A percentile compares a stretch with the other conserved stretches of the same genome.
Evolutionary conservation across 768 basidiomycete genomes (phyloP).

Genomic region (Amylocystis lapponica): DNA sequence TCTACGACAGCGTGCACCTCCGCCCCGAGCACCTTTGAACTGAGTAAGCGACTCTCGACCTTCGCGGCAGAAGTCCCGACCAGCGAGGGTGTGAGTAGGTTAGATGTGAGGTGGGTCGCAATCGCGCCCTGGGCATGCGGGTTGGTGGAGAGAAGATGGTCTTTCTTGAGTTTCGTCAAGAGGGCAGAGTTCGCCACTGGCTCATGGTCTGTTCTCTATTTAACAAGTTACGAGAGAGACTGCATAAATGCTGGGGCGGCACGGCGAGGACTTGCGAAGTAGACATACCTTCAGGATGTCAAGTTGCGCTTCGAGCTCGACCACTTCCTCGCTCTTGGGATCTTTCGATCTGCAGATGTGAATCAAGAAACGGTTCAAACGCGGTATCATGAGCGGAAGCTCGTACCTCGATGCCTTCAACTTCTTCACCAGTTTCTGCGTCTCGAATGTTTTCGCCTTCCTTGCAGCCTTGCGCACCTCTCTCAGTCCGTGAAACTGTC

Average conservation of each 20-base stretch:
- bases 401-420: conserved; percentile 62
- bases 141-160: conserved; percentile 49
- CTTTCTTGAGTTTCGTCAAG: conserved; percentile 67
- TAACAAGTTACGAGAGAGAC: neutral
- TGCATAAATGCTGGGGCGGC: neutral
- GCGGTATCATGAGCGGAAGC: neutral
- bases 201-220: conserved; percentile 54
- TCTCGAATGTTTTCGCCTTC: conserved; percentile 77
- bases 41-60: conserved; percentile 67
- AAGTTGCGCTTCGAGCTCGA: conserved; percentile 54
- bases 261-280: too few species aligned
- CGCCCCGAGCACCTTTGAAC: conserved; percentile 66
- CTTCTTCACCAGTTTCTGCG: conserved; percentile 77
- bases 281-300: conserved; percentile 59
- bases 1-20: conserved; percentile 49
- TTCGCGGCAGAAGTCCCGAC: conserved; percentile 46
- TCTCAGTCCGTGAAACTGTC: conserved; percentile 68
- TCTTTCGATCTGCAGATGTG: conserved; percentile 23
- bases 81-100: conserved; percentile 27
- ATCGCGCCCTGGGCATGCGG: conserved; percentile 42
- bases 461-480: conserved; percentile 73
- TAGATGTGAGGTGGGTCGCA: conserved; percentile 36
- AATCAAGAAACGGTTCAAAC: neutral
- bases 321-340: conserved; percentile 30
- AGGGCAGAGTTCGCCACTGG: conserved; percentile 61